phyloP scores from a whole-genome alignment of 371 early-diverging fungal species.

The Phascolomyces articulosus region DNA sequence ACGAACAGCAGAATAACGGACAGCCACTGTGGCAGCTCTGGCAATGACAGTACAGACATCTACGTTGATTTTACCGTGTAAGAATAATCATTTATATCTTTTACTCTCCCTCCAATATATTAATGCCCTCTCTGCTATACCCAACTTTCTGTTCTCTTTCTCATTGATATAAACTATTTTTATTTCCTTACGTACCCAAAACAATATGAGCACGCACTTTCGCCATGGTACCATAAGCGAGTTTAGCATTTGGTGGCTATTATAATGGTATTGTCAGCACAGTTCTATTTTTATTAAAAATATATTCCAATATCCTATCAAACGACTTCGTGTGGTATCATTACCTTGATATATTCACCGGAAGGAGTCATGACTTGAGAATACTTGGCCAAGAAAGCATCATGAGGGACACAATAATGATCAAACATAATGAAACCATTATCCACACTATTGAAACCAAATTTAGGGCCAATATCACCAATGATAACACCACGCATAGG shows the following conservation, averaged over 20 bases:
- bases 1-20: slow-evolving; percentile 55
- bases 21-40: slow-evolving; percentile 49
- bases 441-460: slow-evolving; percentile 81
- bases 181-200: slow-evolving; percentile 24
- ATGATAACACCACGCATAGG: slow-evolving; percentile 81
- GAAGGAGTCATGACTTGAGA: slow-evolving; percentile 65
- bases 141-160: not conserved
- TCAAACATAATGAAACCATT: slow-evolving; percentile 85
- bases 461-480: slow-evolving; percentile 90
- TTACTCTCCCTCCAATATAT: not conserved
- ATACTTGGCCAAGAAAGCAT: slow-evolving; percentile 80
- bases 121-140: no score
- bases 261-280: no score
- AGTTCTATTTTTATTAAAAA: no score
- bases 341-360: slow-evolving; percentile 61
- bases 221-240: slow-evolving; percentile 80
- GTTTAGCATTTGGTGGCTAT: slow-evolving; percentile 67
- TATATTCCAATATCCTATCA: no score
- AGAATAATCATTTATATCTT: no score
- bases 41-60: slow-evolving; percentile 56
- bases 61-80: no score
- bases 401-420: slow-evolving; percentile 76
- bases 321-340: no score
- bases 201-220: slow-evolving; percentile 70
- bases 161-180: not conserved